Conservation (phyloP, 192 early-diverging fungal genomes). For the Obelidium mucronatum region DNA sequence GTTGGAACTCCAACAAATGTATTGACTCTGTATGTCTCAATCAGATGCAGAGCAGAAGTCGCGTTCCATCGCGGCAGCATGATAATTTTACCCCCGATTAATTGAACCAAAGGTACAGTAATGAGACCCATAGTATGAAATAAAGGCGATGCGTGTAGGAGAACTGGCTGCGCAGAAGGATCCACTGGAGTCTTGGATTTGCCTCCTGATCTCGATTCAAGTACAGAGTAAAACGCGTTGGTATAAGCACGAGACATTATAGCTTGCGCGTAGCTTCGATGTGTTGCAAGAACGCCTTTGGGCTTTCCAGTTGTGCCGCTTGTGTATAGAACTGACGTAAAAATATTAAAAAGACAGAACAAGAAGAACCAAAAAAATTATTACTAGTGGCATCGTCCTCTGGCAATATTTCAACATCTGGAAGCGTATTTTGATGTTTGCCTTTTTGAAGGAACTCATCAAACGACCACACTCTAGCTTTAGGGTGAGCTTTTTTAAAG, state of each 20-base stretch:
- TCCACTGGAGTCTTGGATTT: background rate
- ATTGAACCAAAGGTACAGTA: background rate
- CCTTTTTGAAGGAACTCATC: background rate
- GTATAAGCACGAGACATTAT: background rate
- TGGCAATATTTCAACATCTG: conserved; percentile 1
- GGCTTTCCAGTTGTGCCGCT: conserved; percentile 35
- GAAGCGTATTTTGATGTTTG: background rate
- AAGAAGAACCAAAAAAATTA: background rate
- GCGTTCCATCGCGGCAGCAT: conserved; percentile 37
- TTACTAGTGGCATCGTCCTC: conserved; percentile 23
- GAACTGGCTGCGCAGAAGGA: background rate
- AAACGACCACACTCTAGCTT: background rate
- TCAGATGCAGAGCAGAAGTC: conserved; percentile 17
- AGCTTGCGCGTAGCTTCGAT: conserved; percentile 14
- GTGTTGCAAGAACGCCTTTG: conserved; percentile 33
- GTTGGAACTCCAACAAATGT: conserved; percentile 33
- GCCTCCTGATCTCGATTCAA: background rate
- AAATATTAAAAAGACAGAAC: background rate
- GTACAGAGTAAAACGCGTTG: background rate
- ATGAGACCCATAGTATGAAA: conserved; percentile 32
- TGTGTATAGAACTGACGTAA: conserved; percentile 32
- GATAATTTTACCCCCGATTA: conserved; percentile 27
- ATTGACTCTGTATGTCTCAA: conserved; percentile 33
- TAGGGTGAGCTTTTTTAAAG: background rate
- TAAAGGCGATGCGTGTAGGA: conserved; percentile 28